These are phyloP conservation scores for Acanthamoeba castellanii DNA, from an alignment of 208 protist species.

Conservation along the genomic window DNA sequence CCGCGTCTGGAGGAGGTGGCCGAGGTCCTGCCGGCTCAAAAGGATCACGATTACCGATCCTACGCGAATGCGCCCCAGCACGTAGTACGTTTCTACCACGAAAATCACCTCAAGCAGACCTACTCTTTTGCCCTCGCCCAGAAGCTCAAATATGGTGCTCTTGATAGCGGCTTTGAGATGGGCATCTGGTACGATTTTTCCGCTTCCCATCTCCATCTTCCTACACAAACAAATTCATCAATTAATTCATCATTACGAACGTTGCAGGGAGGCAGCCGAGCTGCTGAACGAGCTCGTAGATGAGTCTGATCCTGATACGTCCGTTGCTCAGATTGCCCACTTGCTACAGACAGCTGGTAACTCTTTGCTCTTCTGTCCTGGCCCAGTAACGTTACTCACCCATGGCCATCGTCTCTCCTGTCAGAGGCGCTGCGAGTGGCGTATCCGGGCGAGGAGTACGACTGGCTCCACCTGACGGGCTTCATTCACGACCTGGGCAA, in stretches of 20 bases:
- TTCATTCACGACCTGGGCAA: slow-evolving; percentile 89
- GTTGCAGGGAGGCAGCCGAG: slow-evolving; percentile 82
- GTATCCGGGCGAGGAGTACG: slow-evolving; percentile 78
- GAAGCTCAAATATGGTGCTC: slow-evolving; percentile 3
- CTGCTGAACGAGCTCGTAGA: slow-evolving; percentile 82
- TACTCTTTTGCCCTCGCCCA: slow-evolving; percentile 59
- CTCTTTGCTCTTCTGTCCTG: neutral
- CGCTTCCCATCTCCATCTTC: neutral
- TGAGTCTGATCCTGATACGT: slow-evolving; percentile 84
- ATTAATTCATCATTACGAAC: neutral
- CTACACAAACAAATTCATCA: neutral
- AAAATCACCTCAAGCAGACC: slow-evolving; percentile 79
- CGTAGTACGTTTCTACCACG: slow-evolving; percentile 71
- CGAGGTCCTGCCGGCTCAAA: slow-evolving; percentile 16
- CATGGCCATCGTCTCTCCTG: neutral
- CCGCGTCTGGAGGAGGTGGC: neutral
- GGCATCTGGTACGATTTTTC: slow-evolving; percentile 60
- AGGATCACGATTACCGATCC: slow-evolving; percentile 14
- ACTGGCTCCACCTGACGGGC: slow-evolving; percentile 86
- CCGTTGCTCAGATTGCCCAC: slow-evolving; percentile 85
- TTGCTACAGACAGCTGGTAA: slow-evolving; percentile 85
- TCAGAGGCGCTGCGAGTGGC: slow-evolving; percentile 74
- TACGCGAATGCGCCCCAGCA: neutral
- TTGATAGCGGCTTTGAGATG: slow-evolving; percentile 75
- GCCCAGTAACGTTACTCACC: neutral